Base-by-base conservation (phyloP, 1,139 yeast species). In the Yamadazyma dendronema region DNA sequence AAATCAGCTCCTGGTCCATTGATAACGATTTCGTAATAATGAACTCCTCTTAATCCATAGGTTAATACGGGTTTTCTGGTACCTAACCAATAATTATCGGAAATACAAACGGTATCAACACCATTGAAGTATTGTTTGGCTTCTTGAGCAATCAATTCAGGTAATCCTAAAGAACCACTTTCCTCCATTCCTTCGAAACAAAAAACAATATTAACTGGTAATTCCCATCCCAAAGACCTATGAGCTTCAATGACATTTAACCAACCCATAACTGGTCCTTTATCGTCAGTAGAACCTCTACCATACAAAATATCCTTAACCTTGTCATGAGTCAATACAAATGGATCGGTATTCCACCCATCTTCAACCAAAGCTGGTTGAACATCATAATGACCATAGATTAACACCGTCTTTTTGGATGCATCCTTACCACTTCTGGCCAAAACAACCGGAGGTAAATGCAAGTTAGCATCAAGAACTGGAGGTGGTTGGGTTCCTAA, bases 171-270 rank as follows among this genome's bases (percentile, higher is more conserved):
- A 22, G 97, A 88, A 15, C 99, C 99, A 47, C 90, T 82, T 66
- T 92, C 99, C 67, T 92, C 99, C 99, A 92, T 92, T 44, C 98
- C 98, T 69, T 92, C 99, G 55, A 92, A 92, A 64, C 97, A 88
- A 57, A 86, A 84, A 37, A 88, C 77, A 54, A 92, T 68, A 67
- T 92, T 92, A 47, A 92, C 97, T 22, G 99, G 99, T 41, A 94
- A 74, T 48, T 90, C 97, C 60, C 87, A 62, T 21, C 86, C 88
- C 47, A 88, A 77, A 51, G 81, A 86, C 42, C 74, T 79, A 67
- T 90, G 97, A 15, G 98, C 97, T 65, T 90, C 85, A 37, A 92
- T 72, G 29, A 84, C 85, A 58, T 92, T 90, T 59, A 94, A 77
- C 99, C 99, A 92, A 38, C 96, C 97, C 53, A 90, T 72, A 38